phyloP scores from a whole-genome alignment of 768 basidiomycete genomes.

The Russula sp. region DNA sequence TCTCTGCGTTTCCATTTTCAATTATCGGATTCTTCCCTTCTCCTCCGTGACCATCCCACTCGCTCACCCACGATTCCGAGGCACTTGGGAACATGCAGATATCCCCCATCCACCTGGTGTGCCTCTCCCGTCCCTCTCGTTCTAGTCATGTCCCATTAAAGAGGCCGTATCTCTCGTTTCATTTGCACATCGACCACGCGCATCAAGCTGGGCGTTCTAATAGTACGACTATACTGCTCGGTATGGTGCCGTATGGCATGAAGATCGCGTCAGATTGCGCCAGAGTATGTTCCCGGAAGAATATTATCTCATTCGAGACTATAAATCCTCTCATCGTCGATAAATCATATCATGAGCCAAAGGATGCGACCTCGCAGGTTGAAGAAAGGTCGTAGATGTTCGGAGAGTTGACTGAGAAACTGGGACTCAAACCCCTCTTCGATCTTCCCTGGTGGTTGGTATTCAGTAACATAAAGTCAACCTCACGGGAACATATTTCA shows the following conservation, averaged over 20 bases:
- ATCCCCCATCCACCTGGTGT: constrained; percentile 56
- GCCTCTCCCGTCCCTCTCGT: no score
- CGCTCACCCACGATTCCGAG: constrained; percentile 29
- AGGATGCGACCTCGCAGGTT: no score
- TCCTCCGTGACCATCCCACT: no score
- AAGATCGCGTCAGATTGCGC: no score
- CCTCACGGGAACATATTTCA: background rate
- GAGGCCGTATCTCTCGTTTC: constrained; percentile 50
- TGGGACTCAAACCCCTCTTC: constrained; percentile 58
- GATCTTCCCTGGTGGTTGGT: constrained; percentile 81
- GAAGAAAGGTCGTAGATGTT: no score
- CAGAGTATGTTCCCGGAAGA: no score
- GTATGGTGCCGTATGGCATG: constrained; percentile 83
- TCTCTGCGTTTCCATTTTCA: background rate
- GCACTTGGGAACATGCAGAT: constrained; percentile 69
- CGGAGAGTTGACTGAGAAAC: constrained; percentile 42
- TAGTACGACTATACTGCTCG: constrained; percentile 88
- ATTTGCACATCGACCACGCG: constrained; percentile 56
- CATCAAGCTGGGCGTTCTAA: no score
- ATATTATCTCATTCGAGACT: constrained; percentile 12
- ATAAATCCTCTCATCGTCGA: constrained; percentile 6
- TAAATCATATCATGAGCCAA: constrained; percentile 12
- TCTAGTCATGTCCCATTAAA: constrained; percentile 33
- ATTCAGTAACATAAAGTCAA: constrained; percentile 48
- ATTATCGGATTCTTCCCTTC: background rate